Base-by-base conservation (phyloP, 2,329 filamentous ascomycete genomes). In the Exophiala sp. region DNA sequence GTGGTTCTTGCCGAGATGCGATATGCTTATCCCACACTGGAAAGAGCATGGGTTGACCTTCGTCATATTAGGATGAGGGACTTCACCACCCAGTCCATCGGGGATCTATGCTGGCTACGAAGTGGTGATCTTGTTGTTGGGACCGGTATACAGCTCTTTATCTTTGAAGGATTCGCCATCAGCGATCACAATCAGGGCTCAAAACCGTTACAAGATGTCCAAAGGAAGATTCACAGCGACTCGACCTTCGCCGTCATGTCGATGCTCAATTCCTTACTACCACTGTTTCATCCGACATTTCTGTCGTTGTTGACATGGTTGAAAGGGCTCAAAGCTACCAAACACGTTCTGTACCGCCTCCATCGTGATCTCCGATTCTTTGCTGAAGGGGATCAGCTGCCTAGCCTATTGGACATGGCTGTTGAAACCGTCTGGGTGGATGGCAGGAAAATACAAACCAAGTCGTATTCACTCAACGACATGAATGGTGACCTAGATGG, bases 271-370 rank as follows among this genome's bases (percentile, higher is more conserved):
- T 87, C 88, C 0, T 86, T 90, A 2, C 72, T 97, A 5, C 88
- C 93, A 0, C 77, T 94, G 1, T 98, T 95, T 61, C 91, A 98
- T 62, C 93, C 93, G 0, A 88, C 95, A 62, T 87, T 95, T 51
- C 70, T 21, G 85, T 86, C 45, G 87, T 96, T 65, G 91, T 86
- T 60, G 88, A 95, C 30, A 73, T 95, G 21, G 79, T 83, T 47
- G 16, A 91, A 90, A 1, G 95, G 95, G 64, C 77, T 78, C 27
- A 65, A 69, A 2, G 67, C 88, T 4, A 88, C 93, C 1, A 83
- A 88, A 58, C 75, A 75, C 8, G 81, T 95, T 8, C 68, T 97
- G 22, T 72, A 86, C 44, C 79, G 79, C 4, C 71, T 98, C 18
- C 77, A 89, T 61, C 80, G 82, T 60, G 84, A 80, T 11, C 70